Percentiles rank a stretch among this genome's conserved stretches.
Evolutionary conservation across 768 basidiomycete genomes (phyloP).

Genomic region (Termitomyces sp.): DNA sequence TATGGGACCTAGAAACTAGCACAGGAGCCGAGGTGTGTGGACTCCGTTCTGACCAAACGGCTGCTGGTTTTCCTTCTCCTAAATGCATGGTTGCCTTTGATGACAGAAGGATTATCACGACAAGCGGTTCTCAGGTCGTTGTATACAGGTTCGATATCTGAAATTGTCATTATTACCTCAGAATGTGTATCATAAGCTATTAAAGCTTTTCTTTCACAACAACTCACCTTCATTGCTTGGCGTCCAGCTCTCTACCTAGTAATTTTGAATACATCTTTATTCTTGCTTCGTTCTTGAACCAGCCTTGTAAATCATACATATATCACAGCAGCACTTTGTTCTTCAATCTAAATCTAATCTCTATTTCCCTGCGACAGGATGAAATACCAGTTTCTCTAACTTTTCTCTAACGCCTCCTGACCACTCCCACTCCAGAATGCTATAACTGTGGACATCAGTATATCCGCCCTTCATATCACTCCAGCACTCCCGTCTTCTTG

Average conservation of each 20-base stretch:
- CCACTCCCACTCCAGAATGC: conserved; percentile 41
- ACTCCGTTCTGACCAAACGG: conserved; percentile 12
- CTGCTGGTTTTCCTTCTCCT: neutral
- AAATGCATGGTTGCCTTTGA: conserved; percentile 62
- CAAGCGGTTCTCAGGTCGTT: conserved; percentile 34
- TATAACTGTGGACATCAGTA: conserved; percentile 34
- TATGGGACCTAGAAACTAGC: conserved; percentile 76
- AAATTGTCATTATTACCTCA: conserved; percentile 1
- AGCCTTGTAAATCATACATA: neutral
- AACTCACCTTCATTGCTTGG: no score
- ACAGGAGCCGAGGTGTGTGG: conserved; percentile 39
- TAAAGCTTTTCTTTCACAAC: neutral
- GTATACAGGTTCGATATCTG: conserved; percentile 57
- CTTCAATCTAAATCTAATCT: neutral
- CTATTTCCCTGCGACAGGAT: neutral
- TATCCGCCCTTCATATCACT: conserved; percentile 27
- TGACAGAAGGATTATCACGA: conserved; percentile 65
- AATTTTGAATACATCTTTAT: neutral
- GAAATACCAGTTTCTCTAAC: conserved; percentile 19
- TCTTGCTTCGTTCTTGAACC: no score
- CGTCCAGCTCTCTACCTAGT: no score
- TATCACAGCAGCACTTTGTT: neutral
- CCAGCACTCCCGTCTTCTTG: conserved; percentile 34
- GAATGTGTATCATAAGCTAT: neutral
- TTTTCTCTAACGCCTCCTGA: conserved; percentile 23